Evolutionary conservation across 306 rosid genomes (phyloP), one percentile per base, ranked within the genome.

Genomic region (Chamaecrista fasciculata): DNA sequence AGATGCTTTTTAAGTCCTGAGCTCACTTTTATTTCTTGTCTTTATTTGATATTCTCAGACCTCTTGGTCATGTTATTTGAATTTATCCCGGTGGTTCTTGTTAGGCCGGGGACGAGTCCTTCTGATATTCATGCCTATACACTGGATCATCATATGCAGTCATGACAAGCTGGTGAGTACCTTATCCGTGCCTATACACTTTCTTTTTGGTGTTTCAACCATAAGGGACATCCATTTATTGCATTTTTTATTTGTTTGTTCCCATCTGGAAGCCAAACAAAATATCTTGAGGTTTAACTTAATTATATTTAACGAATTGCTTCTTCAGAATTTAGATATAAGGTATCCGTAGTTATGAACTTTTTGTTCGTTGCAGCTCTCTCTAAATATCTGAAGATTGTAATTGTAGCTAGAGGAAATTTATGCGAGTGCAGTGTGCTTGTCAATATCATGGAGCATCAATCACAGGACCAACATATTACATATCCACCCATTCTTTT

Each of bases 21-120:
- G 16, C 53, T 48, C 20, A 11, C 25, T n/a, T 34, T 58, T 31
- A 19, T 33, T 19, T 50, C 23, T 25, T 19, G 11, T 34, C 23
- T 59, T 40, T 21, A 8, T 73, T 31, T 29, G 64, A 57, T 69
- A 49, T 74, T 82, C 60, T 74, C 65, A 56, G 14, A 6, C 69
- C 65, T 78, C 34, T 24, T 55, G 16, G 21, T 66, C 36, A 62
- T 55, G 49, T 33, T 49, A 51, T 71, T 73, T 84, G 71, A 71
- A 47, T 55, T 72, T 74, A 46, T 71, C 28, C 49, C 58, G 21
- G 44, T 71, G 75, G 51, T 73, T 79, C 49, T 84, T 81, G 36
- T 74, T 79, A 94, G 99, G 87, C 97, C 95, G 25, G 98, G 98
- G 69, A 86, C 98, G 42, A 87, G 96, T 85, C 90, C 98, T 53